Conservation (phyloP, 345 rosid species). For the Moricandia moricandioides region DNA sequence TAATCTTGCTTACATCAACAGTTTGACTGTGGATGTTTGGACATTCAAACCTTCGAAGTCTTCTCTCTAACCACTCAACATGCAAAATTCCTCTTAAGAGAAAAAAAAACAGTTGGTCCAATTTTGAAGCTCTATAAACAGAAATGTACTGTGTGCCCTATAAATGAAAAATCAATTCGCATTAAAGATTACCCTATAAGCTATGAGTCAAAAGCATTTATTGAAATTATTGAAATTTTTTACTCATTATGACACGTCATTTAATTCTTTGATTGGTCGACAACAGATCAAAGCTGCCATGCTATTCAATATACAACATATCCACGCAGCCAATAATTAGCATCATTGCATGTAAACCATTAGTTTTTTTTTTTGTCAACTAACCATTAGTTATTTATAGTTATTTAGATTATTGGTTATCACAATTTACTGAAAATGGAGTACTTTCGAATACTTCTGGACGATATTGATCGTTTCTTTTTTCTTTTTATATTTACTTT, state of each 20-base stretch:
- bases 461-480: background rate
- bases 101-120: slow-evolving; percentile 17
- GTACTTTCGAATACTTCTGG: no score
- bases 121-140: slow-evolving; percentile 19
- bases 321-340: slow-evolving; percentile 17
- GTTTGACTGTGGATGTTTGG: slow-evolving; percentile 25
- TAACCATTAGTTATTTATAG: background rate
- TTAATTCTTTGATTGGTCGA: slow-evolving; percentile 25
- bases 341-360: slow-evolving; percentile 4
- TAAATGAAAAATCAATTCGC: slow-evolving; percentile 26
- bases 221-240: slow-evolving; percentile 19
- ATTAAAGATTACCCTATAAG: slow-evolving; percentile 8
- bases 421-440: no score
- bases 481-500: no score
- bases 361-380: background rate
- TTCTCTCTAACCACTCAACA: slow-evolving; percentile 27
- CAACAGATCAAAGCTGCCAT: slow-evolving; percentile 19
- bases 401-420: background rate
- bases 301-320: slow-evolving; percentile 8
- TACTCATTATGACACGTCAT: slow-evolving; percentile 14
- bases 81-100: slow-evolving; percentile 4
- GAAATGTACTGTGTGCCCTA: slow-evolving; percentile 20
- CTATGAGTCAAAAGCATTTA: slow-evolving; percentile 24
- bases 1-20: slow-evolving; percentile 22
- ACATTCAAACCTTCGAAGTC: slow-evolving; percentile 19